phyloP scores from a whole-genome alignment of 331 rosid genomes.

The Saraca asoca region DNA sequence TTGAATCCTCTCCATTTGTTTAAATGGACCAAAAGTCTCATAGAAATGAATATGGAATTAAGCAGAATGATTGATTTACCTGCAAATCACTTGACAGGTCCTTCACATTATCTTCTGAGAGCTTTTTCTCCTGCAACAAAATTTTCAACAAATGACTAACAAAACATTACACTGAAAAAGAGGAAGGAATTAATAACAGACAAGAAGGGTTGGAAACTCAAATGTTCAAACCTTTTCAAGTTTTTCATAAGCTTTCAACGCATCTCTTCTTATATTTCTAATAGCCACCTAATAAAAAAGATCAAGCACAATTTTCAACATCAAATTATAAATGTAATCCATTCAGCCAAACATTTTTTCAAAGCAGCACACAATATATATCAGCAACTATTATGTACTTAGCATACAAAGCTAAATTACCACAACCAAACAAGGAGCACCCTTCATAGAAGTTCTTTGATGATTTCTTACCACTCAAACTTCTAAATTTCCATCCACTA shows the following conservation, averaged over 20 bases:
- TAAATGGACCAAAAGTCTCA: background rate
- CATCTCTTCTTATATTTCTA: slow-evolving; percentile 97
- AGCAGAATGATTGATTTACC: slow-evolving; percentile 49
- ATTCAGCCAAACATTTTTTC: slow-evolving; percentile 15
- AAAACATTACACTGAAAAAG: slow-evolving; percentile 6
- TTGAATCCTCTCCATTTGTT: background rate
- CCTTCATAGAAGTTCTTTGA: background rate
- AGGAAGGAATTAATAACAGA: background rate
- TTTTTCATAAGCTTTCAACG: slow-evolving; percentile 84
- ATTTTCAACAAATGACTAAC: slow-evolving; percentile 19
- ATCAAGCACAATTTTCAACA: slow-evolving; percentile 26
- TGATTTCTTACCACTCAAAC: slow-evolving; percentile 1
- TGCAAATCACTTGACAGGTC: slow-evolving; percentile 88
- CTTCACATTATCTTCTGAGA: slow-evolving; percentile 84
- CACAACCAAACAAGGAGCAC: background rate
- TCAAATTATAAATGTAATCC: slow-evolving; percentile 7
- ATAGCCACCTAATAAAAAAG: slow-evolving; percentile 70
- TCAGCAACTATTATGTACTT: slow-evolving; percentile 13
- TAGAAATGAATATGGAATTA: background rate
- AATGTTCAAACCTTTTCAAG: slow-evolving; percentile 85
- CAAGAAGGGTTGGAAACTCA: slow-evolving; percentile 28
- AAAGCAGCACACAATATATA: slow-evolving; percentile 18
- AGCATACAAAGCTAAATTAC: slow-evolving; percentile 1
- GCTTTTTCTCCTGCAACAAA: slow-evolving; percentile 73
- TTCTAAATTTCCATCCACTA: background rate